Base-by-base conservation (phyloP, 768 basidiomycete genomes). In the Lactarius akahatsu region DNA sequence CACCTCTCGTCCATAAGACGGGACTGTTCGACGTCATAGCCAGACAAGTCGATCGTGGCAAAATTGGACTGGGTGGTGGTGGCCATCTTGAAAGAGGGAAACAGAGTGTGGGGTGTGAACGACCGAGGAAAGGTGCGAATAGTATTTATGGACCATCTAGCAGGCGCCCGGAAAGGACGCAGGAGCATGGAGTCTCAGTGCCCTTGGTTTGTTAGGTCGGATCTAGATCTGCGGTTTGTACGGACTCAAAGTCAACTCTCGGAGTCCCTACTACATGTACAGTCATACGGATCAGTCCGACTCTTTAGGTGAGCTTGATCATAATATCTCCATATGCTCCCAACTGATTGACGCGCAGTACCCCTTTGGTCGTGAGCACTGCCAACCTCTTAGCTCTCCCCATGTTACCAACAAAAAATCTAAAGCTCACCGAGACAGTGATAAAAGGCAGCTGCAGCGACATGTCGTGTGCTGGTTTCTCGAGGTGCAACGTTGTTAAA, bases 1-100 rank as follows among this genome's bases (percentile, higher is more conserved):
- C 96, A 96, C 63, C 87, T 81, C 78, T 99, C 97, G 72, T 95
- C 92, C 97, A 99, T 99, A 65, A 99, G 82, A 67, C 89, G 84
- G 41, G 94, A 92, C 75, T 98, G 96, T 73, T 94, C 93, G 13
- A 90, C 84, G 75, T 98, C 96, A 83, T 98, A 98, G 68, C 74
- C 82, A 20, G 86, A 85, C 54, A 96, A 81, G 75, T 95, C 92
- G 70, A 96, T 81, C 73, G 80, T 87, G 13, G 90, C 85, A 69
- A 93, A 85, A 11, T 38, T 38, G 11, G 36, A 4, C 36, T 38
- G 36, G 36, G 36, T 38, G 36, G 63, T 62, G 56, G 57, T 45
- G 1, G 61, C 59, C 80, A 88, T 56, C 85, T 89, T 57, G 60
- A 67, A 64, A 16, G 58, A 60, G 52, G 40, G 52, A 40, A 62